Base-by-base conservation (phyloP, 192 early-diverging fungal species). In the Rhizophlyctis rosea region DNA sequence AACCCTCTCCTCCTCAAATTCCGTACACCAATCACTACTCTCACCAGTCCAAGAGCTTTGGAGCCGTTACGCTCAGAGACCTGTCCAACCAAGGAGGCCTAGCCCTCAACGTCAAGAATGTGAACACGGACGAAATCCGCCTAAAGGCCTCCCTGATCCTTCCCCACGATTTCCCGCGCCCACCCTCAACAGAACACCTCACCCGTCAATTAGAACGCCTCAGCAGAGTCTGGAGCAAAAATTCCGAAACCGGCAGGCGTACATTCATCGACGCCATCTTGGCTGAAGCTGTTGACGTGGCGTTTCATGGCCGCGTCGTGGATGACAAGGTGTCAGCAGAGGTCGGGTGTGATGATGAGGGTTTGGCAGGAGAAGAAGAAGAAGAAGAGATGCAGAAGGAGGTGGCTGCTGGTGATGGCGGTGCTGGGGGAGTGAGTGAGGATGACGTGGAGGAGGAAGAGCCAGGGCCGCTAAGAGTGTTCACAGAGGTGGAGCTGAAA, bases 181-280 rank as follows among this genome's bases (percentile, higher is more conserved):
- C 39, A 13, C 39, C 39, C 39, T 44, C 50, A 9, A 52, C 25
- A 33, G 54, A 56, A 33, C 50, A 52, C 50, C 54, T 56, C 25
- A 32, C 23, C 3, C 4, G 25, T 13, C 25, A 32, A 9, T 28
- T 59, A 5, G n/a, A 3, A 18, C 4, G 57, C n/a, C 11, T 59
- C 9, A 34, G 34, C 9, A 32, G 57, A 11, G 34, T 18, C 7
- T 59, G 57, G 57, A 59, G 35, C 34, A 32, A 27, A 4, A 47
- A n/a, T 23, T 59, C 57, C 28, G 57, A 59, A 36, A n/a, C 39
- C 18, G 57, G 57, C 11, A 14, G 57, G 4, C 33, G 57, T n/a
- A 59, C 57, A 5, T 59, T 59, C 34, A 34, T 59, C 35, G 57
- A 59, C 28, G 39, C 57, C 33, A 24, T 59, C 34, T 16, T 59